Base-by-base conservation (phyloP, 73 alveolate genomes). In the Paramecium sexaurelia region DNA sequence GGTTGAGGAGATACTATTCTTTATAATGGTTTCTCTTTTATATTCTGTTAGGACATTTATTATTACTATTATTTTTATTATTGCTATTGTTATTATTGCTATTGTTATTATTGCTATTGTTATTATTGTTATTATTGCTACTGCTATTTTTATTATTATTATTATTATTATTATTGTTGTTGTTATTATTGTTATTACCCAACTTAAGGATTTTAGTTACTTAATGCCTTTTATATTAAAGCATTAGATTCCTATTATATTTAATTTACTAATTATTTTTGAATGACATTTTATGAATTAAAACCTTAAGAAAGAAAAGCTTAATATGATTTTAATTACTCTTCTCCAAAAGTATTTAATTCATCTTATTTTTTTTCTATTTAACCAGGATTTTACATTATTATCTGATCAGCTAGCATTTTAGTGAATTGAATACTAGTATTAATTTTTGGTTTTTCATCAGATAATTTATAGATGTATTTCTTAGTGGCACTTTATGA, bases 321-420 rank as follows among this genome's bases (percentile, higher is more conserved):
- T 51, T 51, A 51, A 17, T 17, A 17, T n/a, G 3, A 8, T 71
- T 71, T 71, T 36, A 35, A 71, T 32, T 71, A 20, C 7, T 71
- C 86, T 33, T 37, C 86, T 15, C 29, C 61, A 19, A 35, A 10
- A 0, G 86, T 6, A 26, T 61, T 61, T 11, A 32, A 10, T 26
- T 61, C 83, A 3, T 61, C 83, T 26, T 29, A 19, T 13, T 61
- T 20, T 11, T 61, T 61, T 61, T 61, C 83, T 11, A 11, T 61
- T 61, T 61, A n/a, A 10, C 86, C 86, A 27, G 86, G 86, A 37
- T 71, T 71, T 35, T 35, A 17, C 32, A 37, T 19, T 29, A 71
- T 33, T 1, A 71, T 37, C 15, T 32, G 29, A 71, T 71, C 86
- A 35, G 86, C 86, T 33, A 71, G 13, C 51, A 71, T 71, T 36